Percentiles rank a stretch among this genome's conserved stretches.
Evolutionary conservation across 192 early-diverging fungal species (phyloP).

Genomic region (Podila horticola): DNA sequence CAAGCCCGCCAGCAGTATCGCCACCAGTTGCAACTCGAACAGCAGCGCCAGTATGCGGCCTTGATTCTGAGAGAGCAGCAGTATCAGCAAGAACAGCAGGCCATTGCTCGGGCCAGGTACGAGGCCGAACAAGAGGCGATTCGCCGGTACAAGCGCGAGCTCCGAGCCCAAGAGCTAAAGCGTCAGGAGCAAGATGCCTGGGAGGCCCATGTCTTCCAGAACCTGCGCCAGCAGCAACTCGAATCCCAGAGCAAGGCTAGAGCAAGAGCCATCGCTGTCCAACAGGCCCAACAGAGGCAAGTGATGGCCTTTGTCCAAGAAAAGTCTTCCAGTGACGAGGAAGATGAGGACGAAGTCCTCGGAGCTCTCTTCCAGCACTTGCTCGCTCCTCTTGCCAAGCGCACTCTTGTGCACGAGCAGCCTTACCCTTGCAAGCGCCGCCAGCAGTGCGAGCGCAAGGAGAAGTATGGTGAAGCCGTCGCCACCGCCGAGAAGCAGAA

Average conservation of each 20-base stretch:
- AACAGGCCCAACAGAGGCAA: neutral
- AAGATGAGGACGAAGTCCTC: neutral
- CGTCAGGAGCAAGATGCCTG: neutral
- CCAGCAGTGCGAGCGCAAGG: constrained; percentile 6
- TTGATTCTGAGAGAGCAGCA: constrained; percentile 1
- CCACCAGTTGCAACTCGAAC: constrained; percentile 12
- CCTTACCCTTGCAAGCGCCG: constrained; percentile 26
- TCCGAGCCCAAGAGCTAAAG: constrained; percentile 7
- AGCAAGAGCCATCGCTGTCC: neutral
- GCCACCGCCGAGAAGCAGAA: neutral
- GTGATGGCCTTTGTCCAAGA: neutral
- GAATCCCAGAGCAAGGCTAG: neutral
- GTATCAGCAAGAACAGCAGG: constrained; percentile 4
- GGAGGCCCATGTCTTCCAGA: neutral
- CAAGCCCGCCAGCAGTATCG: constrained; percentile 19
- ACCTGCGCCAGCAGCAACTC: neutral
- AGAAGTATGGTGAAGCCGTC: neutral
- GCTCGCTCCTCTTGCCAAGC: constrained; percentile 14
- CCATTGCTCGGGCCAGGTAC: neutral
- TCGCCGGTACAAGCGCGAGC: neutral
- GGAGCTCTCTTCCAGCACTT: constrained; percentile 12
- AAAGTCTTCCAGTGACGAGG: neutral
- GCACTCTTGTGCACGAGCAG: constrained; percentile 13
- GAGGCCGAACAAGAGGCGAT: constrained; percentile 14
- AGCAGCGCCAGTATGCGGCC: constrained; percentile 6